Base-by-base conservation (phyloP, 495 filamentous ascomycete species). In the Elasticomyces elasticus region DNA sequence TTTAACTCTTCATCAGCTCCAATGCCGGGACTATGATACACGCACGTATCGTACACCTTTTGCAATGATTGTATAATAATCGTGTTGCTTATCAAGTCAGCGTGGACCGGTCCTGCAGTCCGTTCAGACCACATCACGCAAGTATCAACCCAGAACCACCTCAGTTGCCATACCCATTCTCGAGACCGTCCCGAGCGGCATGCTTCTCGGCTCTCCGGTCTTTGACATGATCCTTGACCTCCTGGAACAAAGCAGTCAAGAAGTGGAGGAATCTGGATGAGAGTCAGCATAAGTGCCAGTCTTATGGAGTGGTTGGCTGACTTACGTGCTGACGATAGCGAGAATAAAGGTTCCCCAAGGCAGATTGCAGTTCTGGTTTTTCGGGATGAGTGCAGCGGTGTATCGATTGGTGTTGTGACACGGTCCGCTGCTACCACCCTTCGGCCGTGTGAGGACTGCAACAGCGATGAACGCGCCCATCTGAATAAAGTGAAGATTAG, bases 381-480 rank as follows among this genome's bases (percentile, higher is more conserved):
- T 52, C 10, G 38, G 44, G 22, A 20, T 38, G 31, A 43, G 35
- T 6, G 7, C 26, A 22, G 33, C 38, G 7, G 2, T 9, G 48
- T 62, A 62, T 49, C 52, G 58, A 19, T 47, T 41, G 13, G 30
- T 49, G 13, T 30, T 26, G n/a, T 10, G 22, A 28, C 49, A 52
- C 33, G 66, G 66, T 5, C 64, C 66, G 19, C 55, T 56, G 9
- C 26, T 22, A 1, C 66, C 66, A 11, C 65, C 61, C 19, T 56
- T 51, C 2, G 66, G 68, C 9, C 57, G 46, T 11, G 66, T 71
- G n/a, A 71, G 42, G 0, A 67, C 61, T 0, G 67, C 56, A 19
- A 71, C 64, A 5, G 63, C 62, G 37, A 69, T 68, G 56, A 69
- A 69, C 1, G 65, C 67, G 4, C 61, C 67, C 5, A 68, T 63